Evolutionary conservation across 139 green algal species (phyloP), one percentile per base, ranked within the genome.

Genomic region (Volvox africanus): DNA sequence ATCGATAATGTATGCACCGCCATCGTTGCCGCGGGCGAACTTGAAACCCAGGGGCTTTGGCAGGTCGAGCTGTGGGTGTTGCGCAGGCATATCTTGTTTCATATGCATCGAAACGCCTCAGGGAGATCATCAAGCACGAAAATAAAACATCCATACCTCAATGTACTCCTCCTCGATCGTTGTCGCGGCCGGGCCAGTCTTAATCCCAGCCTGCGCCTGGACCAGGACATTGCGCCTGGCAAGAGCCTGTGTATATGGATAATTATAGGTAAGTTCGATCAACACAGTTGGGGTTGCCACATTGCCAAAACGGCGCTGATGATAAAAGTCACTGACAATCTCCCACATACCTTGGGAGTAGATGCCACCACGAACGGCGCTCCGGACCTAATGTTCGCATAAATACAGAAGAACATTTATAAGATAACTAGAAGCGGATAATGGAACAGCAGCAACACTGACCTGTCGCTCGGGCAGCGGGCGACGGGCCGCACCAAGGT

Each of bases 31-130:
- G 62, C 97, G 95, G 0, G 92, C 96, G 92, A 99, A 99, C 77
- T 97, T 96, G 35, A 99, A 71, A 79, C 98, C 98, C 17, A 99
- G 87, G 30, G 98, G 98, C 95, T 99, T 99, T 14, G 92, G 75
- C 73, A 99, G 93, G 91, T 95, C 91, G 32, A 98, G 93, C 95
- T 99, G 92, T 68, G 85, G 11, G 28, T 30, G 71, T 30, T 21
- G 32, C 32, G 20, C 71, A 35, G 71, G 2, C 20, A 79, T 75
- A 28, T 55, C 44, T 55, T 55, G 44, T 55, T 5, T 55, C 9
- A 14, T 55, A 55, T 55, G 44, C 44, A 55, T 55, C 44, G 44
- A 55, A 5, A 9, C 5, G 44, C 9, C 5, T 55, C 44, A 14
- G 44, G 44, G 9, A 55, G 44, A 55, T 55, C 44, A 55, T 55